A percentile compares a stretch with the other conserved stretches of the same genome.
These are phyloP conservation scores for Pseudopithomyces chartarum DNA, from an alignment of 2,329 filamentous ascomycete species.

Conservation along the genomic window DNA sequence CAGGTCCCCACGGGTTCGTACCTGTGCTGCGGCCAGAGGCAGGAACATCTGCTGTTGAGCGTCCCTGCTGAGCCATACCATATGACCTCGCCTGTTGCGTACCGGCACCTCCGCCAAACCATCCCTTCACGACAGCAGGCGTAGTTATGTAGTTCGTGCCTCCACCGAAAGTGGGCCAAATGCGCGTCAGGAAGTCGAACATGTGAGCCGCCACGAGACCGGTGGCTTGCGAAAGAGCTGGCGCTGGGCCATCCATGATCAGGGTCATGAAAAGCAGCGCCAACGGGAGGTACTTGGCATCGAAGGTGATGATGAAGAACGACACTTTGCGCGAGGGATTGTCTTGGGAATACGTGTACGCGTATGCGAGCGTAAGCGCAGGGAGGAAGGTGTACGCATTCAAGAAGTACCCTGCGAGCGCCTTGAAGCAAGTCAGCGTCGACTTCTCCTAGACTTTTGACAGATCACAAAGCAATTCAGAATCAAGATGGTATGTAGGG, in stretches of 20 bases:
- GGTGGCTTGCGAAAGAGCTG: slow-evolving; percentile 67
- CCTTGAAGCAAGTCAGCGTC: slow-evolving; percentile 50
- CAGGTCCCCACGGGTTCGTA: slow-evolving; percentile 35
- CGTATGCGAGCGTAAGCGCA: slow-evolving; percentile 75
- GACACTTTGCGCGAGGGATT: slow-evolving; percentile 75
- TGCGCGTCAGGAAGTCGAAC: slow-evolving; percentile 84
- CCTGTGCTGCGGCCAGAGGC: slow-evolving; percentile 35
- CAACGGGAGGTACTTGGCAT: slow-evolving; percentile 79
- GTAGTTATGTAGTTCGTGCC: slow-evolving; percentile 78
- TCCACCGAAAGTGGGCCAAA: slow-evolving; percentile 88
- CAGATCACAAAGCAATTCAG: slow-evolving; percentile 10
- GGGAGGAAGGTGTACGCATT: slow-evolving; percentile 57
- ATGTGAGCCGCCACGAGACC: slow-evolving; percentile 88
- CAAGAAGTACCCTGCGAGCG: slow-evolving; percentile 59
- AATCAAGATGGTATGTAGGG: slow-evolving; percentile 61
- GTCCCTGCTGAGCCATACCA: slow-evolving; percentile 63
- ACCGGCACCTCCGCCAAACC: slow-evolving; percentile 61
- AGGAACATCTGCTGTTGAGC: slow-evolving; percentile 15
- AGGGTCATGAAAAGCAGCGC: slow-evolving; percentile 78
- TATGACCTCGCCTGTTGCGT: slow-evolving; percentile 56
- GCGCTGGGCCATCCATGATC: slow-evolving; percentile 64
- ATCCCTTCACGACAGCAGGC: slow-evolving; percentile 70
- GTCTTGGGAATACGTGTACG: slow-evolving; percentile 86
- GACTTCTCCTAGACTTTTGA: slow-evolving; percentile 8
- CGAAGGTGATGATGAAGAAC: slow-evolving; percentile 84